Percentiles rank a stretch among this genome's conserved stretches.
phyloP scores from a whole-genome alignment of 2,329 filamentous ascomycete genomes.

The Pseudogymnoascus sp. region DNA sequence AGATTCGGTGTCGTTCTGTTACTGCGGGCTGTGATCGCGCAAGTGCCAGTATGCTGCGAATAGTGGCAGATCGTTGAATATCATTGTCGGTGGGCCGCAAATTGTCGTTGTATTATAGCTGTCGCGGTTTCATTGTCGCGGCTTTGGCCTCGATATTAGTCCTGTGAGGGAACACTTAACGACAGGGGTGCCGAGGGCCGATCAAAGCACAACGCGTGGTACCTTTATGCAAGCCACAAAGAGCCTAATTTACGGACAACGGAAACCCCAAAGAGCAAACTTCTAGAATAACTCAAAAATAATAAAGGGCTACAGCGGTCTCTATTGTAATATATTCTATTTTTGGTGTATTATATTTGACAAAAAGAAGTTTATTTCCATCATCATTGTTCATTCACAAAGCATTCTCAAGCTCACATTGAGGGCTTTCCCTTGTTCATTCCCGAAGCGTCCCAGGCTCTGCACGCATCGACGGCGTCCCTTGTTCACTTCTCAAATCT shows the following conservation, averaged over 20 bases:
- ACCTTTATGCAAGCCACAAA: conserved; percentile 8
- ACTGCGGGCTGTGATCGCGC: conserved; percentile 4
- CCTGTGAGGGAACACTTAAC: conserved; percentile 8
- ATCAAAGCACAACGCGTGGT: neutral
- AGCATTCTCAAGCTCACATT: neutral
- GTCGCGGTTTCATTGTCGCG: conserved; percentile 4
- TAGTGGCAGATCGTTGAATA: neutral
- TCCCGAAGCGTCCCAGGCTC: neutral
- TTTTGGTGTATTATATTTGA: neutral
- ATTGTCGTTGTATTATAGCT: conserved; percentile 7
- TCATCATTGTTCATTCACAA: neutral
- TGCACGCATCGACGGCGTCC: too few species aligned
- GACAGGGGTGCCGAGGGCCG: conserved; percentile 7
- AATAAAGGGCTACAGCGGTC: neutral
- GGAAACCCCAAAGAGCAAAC: neutral
- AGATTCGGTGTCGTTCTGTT: conserved; percentile 12
- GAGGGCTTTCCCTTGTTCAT: neutral
- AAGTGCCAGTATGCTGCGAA: conserved; percentile 8
- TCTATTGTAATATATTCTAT: neutral
- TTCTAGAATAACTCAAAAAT: conserved; percentile 6
- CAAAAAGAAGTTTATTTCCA: neutral
- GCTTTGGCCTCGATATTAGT: conserved; percentile 7
- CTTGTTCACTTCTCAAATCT: neutral
- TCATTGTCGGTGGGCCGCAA: neutral
- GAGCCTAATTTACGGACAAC: conserved; percentile 1